Conservation (phyloP, 2,329 filamentous ascomycete genomes). For the Diaporthe velutina region DNA sequence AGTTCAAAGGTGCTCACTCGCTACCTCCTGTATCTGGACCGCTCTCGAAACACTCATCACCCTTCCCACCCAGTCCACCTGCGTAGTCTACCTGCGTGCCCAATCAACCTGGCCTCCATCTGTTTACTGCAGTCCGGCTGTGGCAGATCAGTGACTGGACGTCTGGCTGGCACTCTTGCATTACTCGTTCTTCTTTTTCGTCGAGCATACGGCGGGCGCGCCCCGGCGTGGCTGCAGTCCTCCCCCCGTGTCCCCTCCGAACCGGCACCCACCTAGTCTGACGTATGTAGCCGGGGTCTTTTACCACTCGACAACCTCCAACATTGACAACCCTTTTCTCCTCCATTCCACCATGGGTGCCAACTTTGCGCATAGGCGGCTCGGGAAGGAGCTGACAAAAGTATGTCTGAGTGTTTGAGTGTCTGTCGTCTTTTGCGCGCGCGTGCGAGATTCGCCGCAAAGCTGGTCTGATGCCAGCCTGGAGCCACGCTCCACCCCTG, state of each 20-base stretch:
- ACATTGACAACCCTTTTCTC: background rate
- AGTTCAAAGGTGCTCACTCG: background rate
- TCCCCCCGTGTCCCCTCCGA: background rate
- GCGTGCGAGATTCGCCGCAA: background rate
- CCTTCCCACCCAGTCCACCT: background rate
- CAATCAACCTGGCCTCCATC: background rate
- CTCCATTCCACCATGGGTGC: constrained; percentile 52
- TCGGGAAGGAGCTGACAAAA: constrained; percentile 72
- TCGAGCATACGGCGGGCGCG: constrained; percentile 2
- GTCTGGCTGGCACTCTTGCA: background rate
- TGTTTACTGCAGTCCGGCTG: background rate
- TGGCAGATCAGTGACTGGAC: background rate
- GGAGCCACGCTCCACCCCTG: background rate
- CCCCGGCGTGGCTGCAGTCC: constrained; percentile 16
- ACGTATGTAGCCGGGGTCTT: constrained; percentile 28
- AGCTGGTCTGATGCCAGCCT: background rate
- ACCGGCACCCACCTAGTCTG: constrained; percentile 6
- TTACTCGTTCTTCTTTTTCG: background rate
- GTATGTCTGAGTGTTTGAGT: constrained; percentile 49
- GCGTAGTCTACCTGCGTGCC: no score
- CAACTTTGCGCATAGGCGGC: constrained; percentile 66
- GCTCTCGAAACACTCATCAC: background rate
- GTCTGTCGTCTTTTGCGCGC: background rate
- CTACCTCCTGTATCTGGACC: background rate
- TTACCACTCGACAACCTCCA: constrained; percentile 1